phyloP scores from a whole-genome alignment of 108 stramenopile genomes.

The Cyclotella choctawhatcheeana region DNA sequence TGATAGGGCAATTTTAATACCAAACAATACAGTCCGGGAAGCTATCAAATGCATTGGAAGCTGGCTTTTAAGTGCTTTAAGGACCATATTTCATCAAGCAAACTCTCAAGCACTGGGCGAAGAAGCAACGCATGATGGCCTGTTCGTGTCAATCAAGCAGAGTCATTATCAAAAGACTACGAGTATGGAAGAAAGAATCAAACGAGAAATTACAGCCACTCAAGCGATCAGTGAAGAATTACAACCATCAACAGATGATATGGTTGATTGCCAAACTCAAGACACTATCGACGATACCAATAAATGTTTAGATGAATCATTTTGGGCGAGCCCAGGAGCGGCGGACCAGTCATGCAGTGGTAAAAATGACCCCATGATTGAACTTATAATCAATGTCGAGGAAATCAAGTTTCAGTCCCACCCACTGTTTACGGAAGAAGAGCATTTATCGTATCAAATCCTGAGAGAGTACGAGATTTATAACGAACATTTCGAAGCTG shows the following conservation, averaged over 20 bases:
- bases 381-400: slow-evolving; percentile 18
- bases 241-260: too few species aligned
- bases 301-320: slow-evolving; percentile 19
- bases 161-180: slow-evolving; percentile 7
- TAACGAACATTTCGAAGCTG: slow-evolving; percentile 17
- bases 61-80: background rate
- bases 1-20: too few species aligned
- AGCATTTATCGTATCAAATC: slow-evolving; percentile 8
- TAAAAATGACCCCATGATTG: slow-evolving; percentile 9
- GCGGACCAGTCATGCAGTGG: background rate
- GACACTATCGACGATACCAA: background rate
- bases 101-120: too few species aligned
- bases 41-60: background rate
- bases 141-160: slow-evolving; percentile 3
- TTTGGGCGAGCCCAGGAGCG: slow-evolving; percentile 20
- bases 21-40: background rate
- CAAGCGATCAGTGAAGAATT: too few species aligned
- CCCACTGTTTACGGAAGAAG: slow-evolving; percentile 33
- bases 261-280: too few species aligned
- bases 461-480: slow-evolving; percentile 14
- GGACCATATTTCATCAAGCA: too few species aligned
- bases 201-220: slow-evolving; percentile 28
- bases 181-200: slow-evolving; percentile 31
- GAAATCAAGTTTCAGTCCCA: slow-evolving; percentile 34
- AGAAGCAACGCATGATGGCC: too few species aligned